phyloP scores from a whole-genome alignment of 2,329 filamentous ascomycete genomes.

The Aspergillus pseudoglaucus region DNA sequence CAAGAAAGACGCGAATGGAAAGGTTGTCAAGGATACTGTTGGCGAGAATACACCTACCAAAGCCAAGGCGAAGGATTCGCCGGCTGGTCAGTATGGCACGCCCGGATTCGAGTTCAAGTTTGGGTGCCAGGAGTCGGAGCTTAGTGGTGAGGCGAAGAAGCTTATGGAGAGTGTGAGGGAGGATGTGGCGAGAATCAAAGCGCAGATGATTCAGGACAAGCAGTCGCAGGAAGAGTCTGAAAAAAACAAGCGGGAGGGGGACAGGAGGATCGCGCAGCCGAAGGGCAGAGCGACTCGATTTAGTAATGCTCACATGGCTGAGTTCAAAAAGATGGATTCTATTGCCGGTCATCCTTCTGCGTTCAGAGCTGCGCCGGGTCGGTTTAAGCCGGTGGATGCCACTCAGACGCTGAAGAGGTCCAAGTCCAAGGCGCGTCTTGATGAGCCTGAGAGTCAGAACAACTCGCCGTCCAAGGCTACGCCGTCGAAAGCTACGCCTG shows the following conservation, averaged over 20 bases:
- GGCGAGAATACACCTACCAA: slow-evolving; percentile 39
- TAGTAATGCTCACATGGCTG: slow-evolving; percentile 75
- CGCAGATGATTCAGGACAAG: slow-evolving; percentile 57
- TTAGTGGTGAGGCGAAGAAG: slow-evolving; percentile 47
- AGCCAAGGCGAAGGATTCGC: slow-evolving; percentile 20
- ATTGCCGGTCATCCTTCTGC: slow-evolving; percentile 80
- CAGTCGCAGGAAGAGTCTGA: slow-evolving; percentile 44
- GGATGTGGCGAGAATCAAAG: slow-evolving; percentile 65
- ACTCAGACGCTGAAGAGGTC: slow-evolving; percentile 44
- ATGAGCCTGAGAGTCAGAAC: slow-evolving; percentile 48
- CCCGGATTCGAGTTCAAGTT: slow-evolving; percentile 44
- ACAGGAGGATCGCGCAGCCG: slow-evolving; percentile 70
- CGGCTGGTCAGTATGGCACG: slow-evolving; percentile 33
- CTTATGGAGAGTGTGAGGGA: slow-evolving; percentile 63
- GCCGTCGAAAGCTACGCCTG: not conserved
- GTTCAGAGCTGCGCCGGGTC: slow-evolving; percentile 48
- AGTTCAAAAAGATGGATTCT: slow-evolving; percentile 97
- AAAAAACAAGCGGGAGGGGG: slow-evolving; percentile 37
- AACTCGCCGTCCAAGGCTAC: slow-evolving; percentile 31
- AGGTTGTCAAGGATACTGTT: slow-evolving; percentile 23
- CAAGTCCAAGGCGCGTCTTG: slow-evolving; percentile 58
- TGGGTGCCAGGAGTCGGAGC: slow-evolving; percentile 35
- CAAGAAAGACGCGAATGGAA: slow-evolving; percentile 40
- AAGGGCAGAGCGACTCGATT: slow-evolving; percentile 73
- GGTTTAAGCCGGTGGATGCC: slow-evolving; percentile 29